A percentile compares a stretch with the other conserved stretches of the same genome.
These are phyloP conservation scores for Cryptococcus sp. DNA, from an alignment of 1,284 basidiomycete genomes.

Conservation along the genomic window DNA sequence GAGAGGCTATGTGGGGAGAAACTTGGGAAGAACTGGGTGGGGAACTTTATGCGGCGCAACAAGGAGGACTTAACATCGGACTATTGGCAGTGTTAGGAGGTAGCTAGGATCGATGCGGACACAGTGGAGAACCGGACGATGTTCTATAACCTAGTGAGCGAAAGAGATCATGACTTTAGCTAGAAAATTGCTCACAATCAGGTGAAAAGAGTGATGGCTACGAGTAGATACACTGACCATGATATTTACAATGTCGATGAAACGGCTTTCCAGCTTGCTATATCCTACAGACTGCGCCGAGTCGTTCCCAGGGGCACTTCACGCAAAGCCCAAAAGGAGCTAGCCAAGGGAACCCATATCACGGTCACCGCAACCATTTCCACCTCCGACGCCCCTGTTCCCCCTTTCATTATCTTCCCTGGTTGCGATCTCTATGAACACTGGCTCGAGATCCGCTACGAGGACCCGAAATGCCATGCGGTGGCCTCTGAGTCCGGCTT, in stretches of 20 bases:
- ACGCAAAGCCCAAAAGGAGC: background rate
- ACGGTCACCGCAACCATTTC: slow-evolving; percentile 8
- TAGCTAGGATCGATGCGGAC: too few relatives aligned
- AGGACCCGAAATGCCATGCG: background rate
- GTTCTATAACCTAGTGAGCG: too few relatives aligned
- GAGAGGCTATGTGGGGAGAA: too few relatives aligned
- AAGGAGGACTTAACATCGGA: too few relatives aligned
- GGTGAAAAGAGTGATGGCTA: too few relatives aligned
- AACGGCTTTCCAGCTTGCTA: slow-evolving; percentile 5
- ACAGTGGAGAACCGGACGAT: too few relatives aligned
- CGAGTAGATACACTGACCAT: slow-evolving; percentile 1
- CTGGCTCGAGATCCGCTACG: slow-evolving; percentile 2
- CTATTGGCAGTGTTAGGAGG: too few relatives aligned
- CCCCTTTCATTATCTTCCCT: slow-evolving; percentile 10
- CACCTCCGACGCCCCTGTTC: slow-evolving; percentile 7
- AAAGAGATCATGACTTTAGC: too few relatives aligned
- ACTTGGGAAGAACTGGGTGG: too few relatives aligned
- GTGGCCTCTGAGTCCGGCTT: slow-evolving; percentile 2
- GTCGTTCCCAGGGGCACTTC: background rate
- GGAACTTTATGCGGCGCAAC: too few relatives aligned
- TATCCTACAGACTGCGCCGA: background rate
- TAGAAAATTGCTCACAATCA: too few relatives aligned
- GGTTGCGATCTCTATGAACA: slow-evolving; percentile 3
- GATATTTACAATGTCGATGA: slow-evolving; percentile 16
- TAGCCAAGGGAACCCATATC: slow-evolving; percentile 1